These are phyloP conservation scores for Penicillium brevicompactum DNA, from an alignment of 2,329 filamentous ascomycete species.

Conservation along the genomic window DNA sequence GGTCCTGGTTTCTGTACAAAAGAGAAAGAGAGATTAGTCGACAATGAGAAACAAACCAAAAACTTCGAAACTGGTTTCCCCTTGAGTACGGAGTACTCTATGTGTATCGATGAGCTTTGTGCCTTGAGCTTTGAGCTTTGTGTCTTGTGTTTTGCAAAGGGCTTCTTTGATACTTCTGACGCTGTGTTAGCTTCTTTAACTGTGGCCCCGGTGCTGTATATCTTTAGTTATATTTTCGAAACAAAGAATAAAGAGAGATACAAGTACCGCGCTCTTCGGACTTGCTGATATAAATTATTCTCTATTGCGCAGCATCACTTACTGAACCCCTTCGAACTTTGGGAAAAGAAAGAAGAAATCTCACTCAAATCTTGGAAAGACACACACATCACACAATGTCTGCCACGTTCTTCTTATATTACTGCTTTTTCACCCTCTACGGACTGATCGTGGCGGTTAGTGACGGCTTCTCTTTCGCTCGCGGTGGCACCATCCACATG, in stretches of 20 bases:
- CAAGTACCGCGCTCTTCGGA: too few species aligned
- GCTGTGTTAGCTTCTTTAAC: too few species aligned
- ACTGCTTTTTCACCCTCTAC: slow-evolving; percentile 6
- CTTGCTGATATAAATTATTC: too few species aligned
- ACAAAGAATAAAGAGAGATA: too few species aligned
- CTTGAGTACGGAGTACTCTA: background rate
- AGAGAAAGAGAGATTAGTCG: slow-evolving; percentile 22
- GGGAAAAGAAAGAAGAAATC: too few species aligned
- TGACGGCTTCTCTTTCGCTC: background rate
- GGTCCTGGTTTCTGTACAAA: slow-evolving; percentile 25
- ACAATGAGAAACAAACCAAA: slow-evolving; percentile 25
- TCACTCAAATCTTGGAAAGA: background rate
- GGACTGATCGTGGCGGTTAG: background rate
- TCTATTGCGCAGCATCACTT: too few species aligned
- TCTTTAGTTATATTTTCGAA: too few species aligned
- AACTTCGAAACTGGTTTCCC: slow-evolving; percentile 13
- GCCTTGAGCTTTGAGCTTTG: background rate
- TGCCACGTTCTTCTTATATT: background rate
- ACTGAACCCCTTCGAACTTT: too few species aligned
- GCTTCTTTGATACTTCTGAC: background rate
- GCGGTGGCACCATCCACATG: slow-evolving; percentile 14
- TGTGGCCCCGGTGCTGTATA: too few species aligned
- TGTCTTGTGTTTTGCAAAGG: too few species aligned
- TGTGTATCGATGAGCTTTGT: background rate
- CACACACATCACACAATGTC: background rate